Evolutionary conservation across 2,329 filamentous ascomycete genomes (phyloP), one percentile per base, ranked within the genome.

Genomic region (Botryotinia calthae): DNA sequence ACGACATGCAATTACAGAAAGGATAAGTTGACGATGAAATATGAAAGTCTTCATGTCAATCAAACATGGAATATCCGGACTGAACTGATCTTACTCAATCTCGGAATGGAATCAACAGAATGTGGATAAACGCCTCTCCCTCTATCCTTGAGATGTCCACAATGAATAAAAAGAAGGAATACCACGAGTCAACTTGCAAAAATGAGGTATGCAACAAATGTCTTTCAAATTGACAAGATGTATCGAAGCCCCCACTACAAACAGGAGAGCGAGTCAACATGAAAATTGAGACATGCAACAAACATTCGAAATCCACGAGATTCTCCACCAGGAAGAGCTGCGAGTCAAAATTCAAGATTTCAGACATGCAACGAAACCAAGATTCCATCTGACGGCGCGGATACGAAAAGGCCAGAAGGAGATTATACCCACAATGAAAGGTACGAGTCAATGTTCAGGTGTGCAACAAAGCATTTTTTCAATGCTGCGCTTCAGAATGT

Each of bases 331-430:
- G 14, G n/a, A 37, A 54, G 25, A n/a, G 14, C 20, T 66, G 46
- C 44, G 44, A 66, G 63, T 66, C 63, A 66, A 66, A 12, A 37
- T 51, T 51, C 22, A 16, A 25, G 20, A 40, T 66, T 37, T 37
- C 31, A n/a, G 63, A 51, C 31, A 51, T 66, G 63, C 64, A 66
- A 66, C 31, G 22, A 51, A 66, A 66, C 46, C 46, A 51, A 54
- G 18, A 51, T 46, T 28, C 22, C 42, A 12, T 34, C 28, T 22
- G 62, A 9, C 46, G 37, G 48, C 40, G 9, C 14, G 22, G 40
- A 25, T 6, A 28, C 25, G 22, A 54, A 25, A 9, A 28, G 7
- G 8, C 14, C 20, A 37, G 18, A 54, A 20, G 31, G 16, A 51
- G 16, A 28, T 25, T 14, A 40, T 51, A 18, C 51, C 46, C 64